Conservation (phyloP, 176 grass and related monocot genomes). For the Canna indica region DNA sequence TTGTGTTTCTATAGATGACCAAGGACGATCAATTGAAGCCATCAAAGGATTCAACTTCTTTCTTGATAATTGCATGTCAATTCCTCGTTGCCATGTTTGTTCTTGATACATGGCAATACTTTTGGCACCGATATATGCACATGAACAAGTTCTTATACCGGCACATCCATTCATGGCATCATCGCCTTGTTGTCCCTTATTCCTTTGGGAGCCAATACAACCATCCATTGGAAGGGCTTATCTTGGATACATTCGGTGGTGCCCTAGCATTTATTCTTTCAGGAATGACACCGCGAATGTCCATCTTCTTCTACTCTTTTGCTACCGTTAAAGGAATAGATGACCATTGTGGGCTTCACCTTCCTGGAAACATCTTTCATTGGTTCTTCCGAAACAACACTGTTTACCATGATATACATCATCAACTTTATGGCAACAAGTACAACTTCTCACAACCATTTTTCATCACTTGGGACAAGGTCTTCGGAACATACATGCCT, state of each 20-base stretch:
- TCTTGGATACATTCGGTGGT: constrained; percentile 22
- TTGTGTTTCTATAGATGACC: no score
- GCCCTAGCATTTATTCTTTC: constrained; percentile 13
- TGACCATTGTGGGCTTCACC: constrained; percentile 22
- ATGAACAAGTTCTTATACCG: constrained; percentile 20
- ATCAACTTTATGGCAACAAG: constrained; percentile 18
- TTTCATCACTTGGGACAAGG: constrained; percentile 23
- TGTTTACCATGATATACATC: constrained; percentile 24
- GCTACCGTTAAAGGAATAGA: constrained; percentile 27
- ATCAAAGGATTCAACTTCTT: background rate
- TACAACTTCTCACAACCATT: constrained; percentile 28
- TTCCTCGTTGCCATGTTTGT: constrained; percentile 20
- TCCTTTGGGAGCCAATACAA: constrained; percentile 30
- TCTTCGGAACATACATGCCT: constrained; percentile 20
- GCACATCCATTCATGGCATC: constrained; percentile 26
- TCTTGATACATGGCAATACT: constrained; percentile 28
- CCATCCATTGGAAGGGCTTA: constrained; percentile 20
- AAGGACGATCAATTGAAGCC: no score
- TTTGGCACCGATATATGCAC: constrained; percentile 24
- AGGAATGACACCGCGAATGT: constrained; percentile 10
- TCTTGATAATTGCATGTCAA: background rate
- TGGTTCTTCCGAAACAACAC: constrained; percentile 21
- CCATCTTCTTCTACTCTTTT: constrained; percentile 21
- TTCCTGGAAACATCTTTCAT: constrained; percentile 25
- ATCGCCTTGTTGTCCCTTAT: constrained; percentile 26